Conservation (phyloP, 2,329 filamentous ascomycete genomes). For the Cadophora sp. region DNA sequence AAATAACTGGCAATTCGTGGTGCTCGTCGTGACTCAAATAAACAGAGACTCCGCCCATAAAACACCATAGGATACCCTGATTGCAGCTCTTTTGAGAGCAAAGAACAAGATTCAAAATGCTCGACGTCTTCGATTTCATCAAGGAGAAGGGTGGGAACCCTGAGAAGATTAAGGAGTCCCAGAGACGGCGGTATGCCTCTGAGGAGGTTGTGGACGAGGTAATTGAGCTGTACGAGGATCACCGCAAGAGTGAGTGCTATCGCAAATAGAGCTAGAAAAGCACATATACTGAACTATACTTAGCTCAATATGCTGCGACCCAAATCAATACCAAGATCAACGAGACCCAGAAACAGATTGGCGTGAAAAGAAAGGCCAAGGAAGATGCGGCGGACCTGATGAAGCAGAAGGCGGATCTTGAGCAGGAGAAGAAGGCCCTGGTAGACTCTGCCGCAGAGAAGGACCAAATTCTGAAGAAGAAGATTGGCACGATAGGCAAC, state of each 20-base stretch:
- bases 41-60: constrained; percentile 2
- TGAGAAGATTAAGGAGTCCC: constrained; percentile 89
- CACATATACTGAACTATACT: background rate
- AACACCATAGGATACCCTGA: background rate
- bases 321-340: constrained; percentile 89
- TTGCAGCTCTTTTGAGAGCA: background rate
- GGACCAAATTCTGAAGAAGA: constrained; percentile 73
- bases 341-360: constrained; percentile 87
- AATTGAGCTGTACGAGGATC: constrained; percentile 85
- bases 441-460: constrained; percentile 79
- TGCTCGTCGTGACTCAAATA: constrained; percentile 20
- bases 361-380: constrained; percentile 91
- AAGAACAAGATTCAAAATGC: constrained; percentile 55
- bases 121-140: constrained; percentile 81
- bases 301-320: constrained; percentile 77
- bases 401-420: constrained; percentile 76
- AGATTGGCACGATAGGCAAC: constrained; percentile 87
- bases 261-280: background rate
- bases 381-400: constrained; percentile 85
- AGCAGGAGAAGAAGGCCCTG: constrained; percentile 82
- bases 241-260: constrained; percentile 68
- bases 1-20: constrained; percentile 7
- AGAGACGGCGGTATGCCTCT: constrained; percentile 79
- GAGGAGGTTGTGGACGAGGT: constrained; percentile 91
- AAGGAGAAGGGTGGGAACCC: constrained; percentile 89